Evolutionary conservation across 2,329 filamentous ascomycete species (phyloP), one percentile per base, ranked within the genome.

Genomic region (Ophiocordyceps unilateralis): DNA sequence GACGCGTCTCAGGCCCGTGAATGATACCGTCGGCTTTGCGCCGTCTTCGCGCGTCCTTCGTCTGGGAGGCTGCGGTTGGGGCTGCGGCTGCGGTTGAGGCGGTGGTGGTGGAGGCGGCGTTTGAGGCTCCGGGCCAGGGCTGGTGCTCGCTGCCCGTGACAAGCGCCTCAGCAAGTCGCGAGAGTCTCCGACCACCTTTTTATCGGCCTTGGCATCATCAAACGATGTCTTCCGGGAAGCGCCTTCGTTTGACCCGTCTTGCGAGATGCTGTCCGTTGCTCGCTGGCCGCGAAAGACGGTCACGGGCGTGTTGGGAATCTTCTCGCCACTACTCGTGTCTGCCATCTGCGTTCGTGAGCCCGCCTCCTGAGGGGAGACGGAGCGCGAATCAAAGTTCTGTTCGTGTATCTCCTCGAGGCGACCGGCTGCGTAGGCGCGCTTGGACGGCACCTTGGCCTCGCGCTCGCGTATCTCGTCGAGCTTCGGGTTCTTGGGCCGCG

Each of bases 391-490:
- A 30, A 65, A 63, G 50, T 75, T 72, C 44, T 57, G 61, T 43
- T 71, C 67, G 34, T 66, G 62, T 43, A 74, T 73, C 53, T 74
- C 71, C 28, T 68, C 70, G 3, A 76, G 55, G 26, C 64, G 62
- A 43, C 67, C 65, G 7, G 63, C 62, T n/a, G 71, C 66, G 15
- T 71, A 53, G 2, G 65, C 64, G 42, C 66, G 61, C 44, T 57
- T 67, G 5, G 72, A 68, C 22, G 68, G 49, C 2, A 61, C 62
- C 24, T 64, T 59, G 40, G 57, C 58, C 50, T 72, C 68, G 20
- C 60, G 58, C 39, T 60, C 58, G 32, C 61, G 57, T 39, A 74
- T 65, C 22, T 71, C 67, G 38, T 74, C 69, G 9, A 74, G 50
- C 41, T 66, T 67, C n/a, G 61, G 64, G 47, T 67, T 70, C 43